Conservation (phyloP, 148 eudicot genomes). For the Silene uniflora region DNA sequence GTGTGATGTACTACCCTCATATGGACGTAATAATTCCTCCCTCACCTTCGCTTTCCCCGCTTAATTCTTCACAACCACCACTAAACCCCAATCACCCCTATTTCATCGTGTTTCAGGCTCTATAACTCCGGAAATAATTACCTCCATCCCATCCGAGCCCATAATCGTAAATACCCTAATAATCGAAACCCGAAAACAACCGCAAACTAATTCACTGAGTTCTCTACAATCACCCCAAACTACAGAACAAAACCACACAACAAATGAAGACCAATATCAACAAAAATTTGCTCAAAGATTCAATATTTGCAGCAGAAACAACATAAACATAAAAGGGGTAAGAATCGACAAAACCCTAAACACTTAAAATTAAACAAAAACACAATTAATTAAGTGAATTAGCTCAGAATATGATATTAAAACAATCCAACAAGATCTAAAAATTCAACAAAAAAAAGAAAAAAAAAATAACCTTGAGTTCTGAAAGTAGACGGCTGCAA, state of each 20-base stretch:
- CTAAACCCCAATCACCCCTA: no score
- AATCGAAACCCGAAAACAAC: background rate
- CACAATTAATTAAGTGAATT: no score
- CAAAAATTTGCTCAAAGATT: background rate
- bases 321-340: no score
- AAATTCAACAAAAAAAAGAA: constrained; percentile 5
- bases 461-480: constrained; percentile 54
- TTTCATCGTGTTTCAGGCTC: no score
- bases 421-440: constrained; percentile 14
- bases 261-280: background rate
- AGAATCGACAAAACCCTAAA: background rate
- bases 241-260: no score
- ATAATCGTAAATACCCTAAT: no score
- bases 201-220: background rate
- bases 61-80: no score
- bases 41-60: no score
- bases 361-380: no score
- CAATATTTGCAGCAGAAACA: background rate
- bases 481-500: constrained; percentile 50
- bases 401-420: no score
- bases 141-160: no score
- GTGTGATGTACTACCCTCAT: background rate
- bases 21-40: background rate
- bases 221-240: background rate
- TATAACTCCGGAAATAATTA: no score